Evolutionary conservation across 352 stramenopile genomes (phyloP).

Genomic region (Phytophthora macrochlamydospora): DNA sequence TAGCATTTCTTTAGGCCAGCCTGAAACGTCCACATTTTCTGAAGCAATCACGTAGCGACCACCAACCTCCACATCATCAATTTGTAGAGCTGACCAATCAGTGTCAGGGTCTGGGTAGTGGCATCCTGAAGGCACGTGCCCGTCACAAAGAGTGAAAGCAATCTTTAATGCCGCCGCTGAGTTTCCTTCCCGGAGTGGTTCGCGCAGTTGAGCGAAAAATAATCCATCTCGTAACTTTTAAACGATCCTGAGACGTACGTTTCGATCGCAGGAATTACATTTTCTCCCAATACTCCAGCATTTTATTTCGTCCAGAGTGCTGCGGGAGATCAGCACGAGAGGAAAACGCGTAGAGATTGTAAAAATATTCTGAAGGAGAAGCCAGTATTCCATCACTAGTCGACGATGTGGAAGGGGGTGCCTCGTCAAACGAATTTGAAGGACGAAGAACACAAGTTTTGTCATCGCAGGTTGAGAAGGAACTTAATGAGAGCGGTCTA

Average conservation of each 20-base stretch:
- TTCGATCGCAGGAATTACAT: slow-evolving; percentile 85
- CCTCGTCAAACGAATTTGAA: slow-evolving; percentile 21
- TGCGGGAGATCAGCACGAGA: slow-evolving; percentile 64
- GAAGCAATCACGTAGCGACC: slow-evolving; percentile 54
- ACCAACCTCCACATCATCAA: slow-evolving; percentile 79
- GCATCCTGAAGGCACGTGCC: slow-evolving; percentile 76
- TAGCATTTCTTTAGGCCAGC: slow-evolving; percentile 58
- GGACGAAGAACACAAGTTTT: slow-evolving; percentile 34
- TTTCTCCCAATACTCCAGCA: slow-evolving; percentile 88
- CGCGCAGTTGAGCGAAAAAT: slow-evolving; percentile 85
- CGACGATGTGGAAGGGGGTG: slow-evolving; percentile 1
- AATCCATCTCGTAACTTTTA: slow-evolving; percentile 89
- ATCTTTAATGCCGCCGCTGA: slow-evolving; percentile 79
- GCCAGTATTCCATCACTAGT: slow-evolving; percentile 11
- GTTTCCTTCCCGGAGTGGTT: slow-evolving; percentile 79
- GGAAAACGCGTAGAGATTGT: slow-evolving; percentile 76
- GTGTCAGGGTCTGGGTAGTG: slow-evolving; percentile 82
- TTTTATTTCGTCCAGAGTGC: slow-evolving; percentile 77
- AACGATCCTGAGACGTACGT: slow-evolving; percentile 83
- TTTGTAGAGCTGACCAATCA: slow-evolving; percentile 76
- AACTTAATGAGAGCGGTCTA: slow-evolving; percentile 48
- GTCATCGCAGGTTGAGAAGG: slow-evolving; percentile 37
- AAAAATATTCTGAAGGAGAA: slow-evolving; percentile 56
- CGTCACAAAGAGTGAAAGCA: slow-evolving; percentile 79
- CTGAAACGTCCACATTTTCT: slow-evolving; percentile 35